Evolutionary conservation across 352 stramenopile genomes (phyloP), one percentile per base, ranked within the genome.

Genomic region (Hyaloperonospora brassicae): DNA sequence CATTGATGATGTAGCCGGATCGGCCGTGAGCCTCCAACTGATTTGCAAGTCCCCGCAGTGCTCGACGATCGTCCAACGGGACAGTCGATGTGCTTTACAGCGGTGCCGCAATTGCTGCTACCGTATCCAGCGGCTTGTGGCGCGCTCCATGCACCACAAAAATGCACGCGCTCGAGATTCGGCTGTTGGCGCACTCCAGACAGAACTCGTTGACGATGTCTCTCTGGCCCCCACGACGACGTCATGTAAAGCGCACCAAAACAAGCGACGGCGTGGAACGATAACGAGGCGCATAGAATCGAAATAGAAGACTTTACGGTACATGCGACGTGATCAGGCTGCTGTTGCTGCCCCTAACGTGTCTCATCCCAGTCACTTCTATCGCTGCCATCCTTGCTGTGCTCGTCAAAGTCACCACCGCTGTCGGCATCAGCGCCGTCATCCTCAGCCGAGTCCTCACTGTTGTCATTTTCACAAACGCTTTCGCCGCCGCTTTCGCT

Each of bases 21-120:
- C 21, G 31, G 11, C 17, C 40, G 24, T 41, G 22, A 49, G 27
- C 17, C 46, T 70, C 34, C 61, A 70, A 12, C 52, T 61, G 1
- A 24, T 75, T 67, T 66, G 62, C 45, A 2, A 73, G 27, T 55
- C 72, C 12, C 50, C 61, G 22, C 57, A 68, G 31, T 84, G 76
- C 25, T 59, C 38, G n/a, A 25, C 62, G 22, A 52, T 46, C 24
- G 40, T 86, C 13, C 65, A 72, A 43, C 66, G 54, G 45, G 59
- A 77, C 8, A 83, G 55, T 51, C 43, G 27, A 24, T 89, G 79
- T 36, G 46, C 57, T 4, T 84, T 87, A 34, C 51, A 66, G 24
- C 57, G 72, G 35, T 87, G 76, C 45, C 70, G 76, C 25, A 84
- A 64, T 35, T 89, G 79, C 56, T 89, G 79, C 55, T 89, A 89